Conservation (phyloP, 768 basidiomycete genomes). For the Lactarius quietus region DNA sequence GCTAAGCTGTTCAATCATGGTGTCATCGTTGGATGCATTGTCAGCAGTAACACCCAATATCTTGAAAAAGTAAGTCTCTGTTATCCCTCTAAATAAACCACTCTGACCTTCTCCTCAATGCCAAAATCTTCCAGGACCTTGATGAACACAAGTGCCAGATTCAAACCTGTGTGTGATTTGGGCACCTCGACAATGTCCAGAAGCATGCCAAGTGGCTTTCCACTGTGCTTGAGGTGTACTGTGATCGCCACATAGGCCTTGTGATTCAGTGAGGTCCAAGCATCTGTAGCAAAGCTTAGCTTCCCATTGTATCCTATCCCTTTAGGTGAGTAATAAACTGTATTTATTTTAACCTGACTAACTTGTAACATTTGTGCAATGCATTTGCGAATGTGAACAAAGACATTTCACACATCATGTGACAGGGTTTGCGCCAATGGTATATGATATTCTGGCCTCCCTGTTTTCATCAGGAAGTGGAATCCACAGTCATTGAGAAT, state of each 20-base stretch:
- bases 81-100: background rate
- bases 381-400: slow-evolving; percentile 21
- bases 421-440: slow-evolving; percentile 34
- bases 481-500: background rate
- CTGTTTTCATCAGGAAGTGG: slow-evolving; percentile 26
- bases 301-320: background rate
- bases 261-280: too few species aligned
- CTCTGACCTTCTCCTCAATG: slow-evolving; percentile 33
- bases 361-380: slow-evolving; percentile 27
- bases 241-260: background rate
- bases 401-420: slow-evolving; percentile 32
- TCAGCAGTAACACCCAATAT: slow-evolving; percentile 37
- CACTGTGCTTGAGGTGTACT: background rate
- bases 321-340: background rate
- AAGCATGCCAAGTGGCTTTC: background rate
- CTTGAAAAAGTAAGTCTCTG: slow-evolving; percentile 5
- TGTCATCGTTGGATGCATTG: slow-evolving; percentile 37
- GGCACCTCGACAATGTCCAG: background rate
- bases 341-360: too few species aligned
- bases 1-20: slow-evolving; percentile 33
- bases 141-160: slow-evolving; percentile 27
- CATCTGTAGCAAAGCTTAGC: slow-evolving; percentile 1
- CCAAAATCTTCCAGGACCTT: background rate
- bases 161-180: slow-evolving; percentile 32
- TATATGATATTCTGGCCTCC: slow-evolving; percentile 33